Evolutionary conservation across 805 yeast species (phyloP).

Genomic region (Peterozyma toletana): DNA sequence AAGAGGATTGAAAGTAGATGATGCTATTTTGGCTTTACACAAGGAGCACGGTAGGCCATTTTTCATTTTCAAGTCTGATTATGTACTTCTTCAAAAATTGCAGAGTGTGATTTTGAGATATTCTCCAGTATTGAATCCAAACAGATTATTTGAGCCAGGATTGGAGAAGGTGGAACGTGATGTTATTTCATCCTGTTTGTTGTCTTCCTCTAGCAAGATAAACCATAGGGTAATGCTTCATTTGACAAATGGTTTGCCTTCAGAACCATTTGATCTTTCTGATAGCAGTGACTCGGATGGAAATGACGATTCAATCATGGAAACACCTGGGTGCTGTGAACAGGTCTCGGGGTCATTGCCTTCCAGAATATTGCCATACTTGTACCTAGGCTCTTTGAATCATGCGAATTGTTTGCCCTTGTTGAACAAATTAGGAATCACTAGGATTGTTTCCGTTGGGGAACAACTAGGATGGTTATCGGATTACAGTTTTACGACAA

Average conservation of each 20-base stretch:
- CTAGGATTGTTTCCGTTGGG: constrained; percentile 79
- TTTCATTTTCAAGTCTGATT: constrained; percentile 75
- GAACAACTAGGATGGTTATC: constrained; percentile 65
- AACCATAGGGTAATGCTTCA: neutral
- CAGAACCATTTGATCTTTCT: neutral
- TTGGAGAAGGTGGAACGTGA: constrained; percentile 7
- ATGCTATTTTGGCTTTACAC: constrained; percentile 64
- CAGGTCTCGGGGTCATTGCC: constrained; percentile 62
- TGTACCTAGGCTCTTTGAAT: constrained; percentile 75
- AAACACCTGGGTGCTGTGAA: constrained; percentile 10
- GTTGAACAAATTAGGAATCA: constrained; percentile 58
- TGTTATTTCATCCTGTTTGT: constrained; percentile 1
- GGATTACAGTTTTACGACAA: constrained; percentile 11
- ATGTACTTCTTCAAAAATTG: constrained; percentile 53
- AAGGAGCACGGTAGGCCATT: constrained; percentile 65
- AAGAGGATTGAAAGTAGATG: constrained; percentile 50
- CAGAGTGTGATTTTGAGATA: constrained; percentile 52
- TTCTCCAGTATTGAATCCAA: constrained; percentile 37
- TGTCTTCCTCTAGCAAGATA: neutral
- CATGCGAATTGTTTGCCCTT: constrained; percentile 74
- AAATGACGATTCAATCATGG: constrained; percentile 15
- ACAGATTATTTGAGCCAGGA: constrained; percentile 6
- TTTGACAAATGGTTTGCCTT: neutral
- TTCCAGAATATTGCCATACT: constrained; percentile 72
- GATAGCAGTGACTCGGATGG: constrained; percentile 17